Base-by-base conservation (phyloP, 176 grass and related monocot species). In the Phoenix roebelenii region DNA sequence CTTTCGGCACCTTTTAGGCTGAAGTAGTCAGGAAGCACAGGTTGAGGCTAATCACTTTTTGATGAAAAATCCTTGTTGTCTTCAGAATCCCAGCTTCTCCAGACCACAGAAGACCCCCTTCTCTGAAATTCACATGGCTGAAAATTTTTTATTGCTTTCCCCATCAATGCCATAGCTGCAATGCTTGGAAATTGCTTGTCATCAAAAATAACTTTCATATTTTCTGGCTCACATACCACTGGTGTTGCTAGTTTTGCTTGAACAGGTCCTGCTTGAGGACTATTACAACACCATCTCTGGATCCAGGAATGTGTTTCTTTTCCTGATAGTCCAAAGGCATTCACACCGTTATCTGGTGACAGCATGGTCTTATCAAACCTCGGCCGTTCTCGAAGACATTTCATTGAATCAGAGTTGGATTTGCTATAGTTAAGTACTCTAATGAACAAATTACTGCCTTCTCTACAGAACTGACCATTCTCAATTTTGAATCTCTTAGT, bases 101-200 rank as follows among this genome's bases (percentile, higher is more conserved):
- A 97, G 50, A 88, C 67, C 55, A 97, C 63, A 9, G 70, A 77
- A 15, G 81, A 63, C 1, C 80, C 92, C 72, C 68, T 87, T 56
- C 51, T 80, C 57, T 82, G 49, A 52, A 66, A 76, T 65, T 76
- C 75, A 23, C 76, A 83, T 0, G 87, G 80, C 16, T 78, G 78
- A 39, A 80, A 55, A 72, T 82, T 84, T 39, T 76, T 87, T 74
- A 90, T 87, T 23, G 64, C 69, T 54, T 77, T 80, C 10, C 91
- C 91, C 80, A 96, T 87, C 83, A 96, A 87, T 16, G 91, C 91
- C 91, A 90, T 87, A 51, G 91, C 86, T 2, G 54, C 59, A 35
- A 96, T 81, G 80, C 91, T 97, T 4, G 84, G 87, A 76, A 88
- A 83, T 15, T 60, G 87, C 65, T 60, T 65, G 5, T 39, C 69